A percentile compares a stretch with the other conserved stretches of the same genome.
These are phyloP conservation scores for Pseudocercospora ulei DNA, from an alignment of 2,329 filamentous ascomycete genomes.

Conservation along the genomic window DNA sequence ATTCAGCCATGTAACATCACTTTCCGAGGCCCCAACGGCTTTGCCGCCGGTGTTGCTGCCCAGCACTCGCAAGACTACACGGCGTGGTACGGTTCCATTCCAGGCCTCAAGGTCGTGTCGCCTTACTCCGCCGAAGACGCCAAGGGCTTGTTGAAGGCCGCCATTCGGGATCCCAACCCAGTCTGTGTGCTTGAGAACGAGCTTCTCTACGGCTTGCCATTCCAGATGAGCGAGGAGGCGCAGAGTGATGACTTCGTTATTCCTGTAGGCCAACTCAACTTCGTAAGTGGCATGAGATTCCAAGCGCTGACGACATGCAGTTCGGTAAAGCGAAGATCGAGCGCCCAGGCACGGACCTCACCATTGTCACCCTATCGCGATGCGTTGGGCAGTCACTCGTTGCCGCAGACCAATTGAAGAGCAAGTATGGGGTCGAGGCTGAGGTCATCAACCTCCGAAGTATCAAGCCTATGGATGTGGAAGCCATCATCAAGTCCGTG, in stretches of 20 bases:
- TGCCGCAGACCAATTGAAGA: constrained; percentile 83
- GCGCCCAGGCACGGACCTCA: constrained; percentile 88
- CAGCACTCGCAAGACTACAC: constrained; percentile 99
- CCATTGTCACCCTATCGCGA: constrained; percentile 87
- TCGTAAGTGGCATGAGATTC: background rate
- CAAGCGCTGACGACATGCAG: constrained; percentile 29
- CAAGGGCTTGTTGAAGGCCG: constrained; percentile 94
- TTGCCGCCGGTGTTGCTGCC: constrained; percentile 86
- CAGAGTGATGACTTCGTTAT: constrained; percentile 95
- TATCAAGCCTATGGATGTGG: constrained; percentile 90
- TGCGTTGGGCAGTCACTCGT: constrained; percentile 85
- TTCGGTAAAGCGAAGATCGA: constrained; percentile 99
- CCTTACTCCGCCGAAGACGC: constrained; percentile 97
- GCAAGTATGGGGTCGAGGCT: constrained; percentile 88
- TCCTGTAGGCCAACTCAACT: constrained; percentile 44
- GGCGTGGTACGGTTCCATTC: constrained; percentile 97
- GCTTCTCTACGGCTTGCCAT: constrained; percentile 78
- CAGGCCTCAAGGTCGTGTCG: constrained; percentile 89
- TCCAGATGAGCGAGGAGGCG: constrained; percentile 94
- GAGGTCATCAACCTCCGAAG: constrained; percentile 98
- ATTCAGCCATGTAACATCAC: constrained; percentile 99
- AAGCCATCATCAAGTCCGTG: constrained; percentile 89
- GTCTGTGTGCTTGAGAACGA: constrained; percentile 59
- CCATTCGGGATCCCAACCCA: constrained; percentile 95
- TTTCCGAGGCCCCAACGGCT: constrained; percentile 98